Percentiles rank a stretch among this genome's conserved stretches.
These are phyloP conservation scores for Umbellularia californica DNA, from an alignment of 164 flowering plant species.

Conservation along the genomic window DNA sequence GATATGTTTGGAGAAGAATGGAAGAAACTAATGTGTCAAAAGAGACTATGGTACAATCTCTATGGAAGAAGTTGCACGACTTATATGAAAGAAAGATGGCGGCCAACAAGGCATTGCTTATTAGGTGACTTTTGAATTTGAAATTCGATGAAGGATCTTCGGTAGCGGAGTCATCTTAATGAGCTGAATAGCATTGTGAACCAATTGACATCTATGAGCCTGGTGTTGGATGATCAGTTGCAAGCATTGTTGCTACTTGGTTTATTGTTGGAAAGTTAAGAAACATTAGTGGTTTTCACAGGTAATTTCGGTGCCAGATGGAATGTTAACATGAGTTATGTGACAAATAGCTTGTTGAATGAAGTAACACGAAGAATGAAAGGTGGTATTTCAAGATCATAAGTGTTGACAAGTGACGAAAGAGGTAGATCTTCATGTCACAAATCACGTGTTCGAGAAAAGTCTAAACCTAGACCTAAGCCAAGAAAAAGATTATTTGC, in stretches of 20 bases:
- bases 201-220: background rate
- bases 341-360: too few species aligned
- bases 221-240: background rate
- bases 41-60: background rate
- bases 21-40: background rate
- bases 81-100: background rate
- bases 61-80: background rate
- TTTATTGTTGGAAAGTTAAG: background rate
- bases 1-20: background rate
- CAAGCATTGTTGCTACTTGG: background rate
- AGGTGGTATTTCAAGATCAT: too few species aligned
- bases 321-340: too few species aligned
- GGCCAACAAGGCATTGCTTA: background rate
- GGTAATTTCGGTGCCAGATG: too few species aligned
- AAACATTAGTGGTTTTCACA: background rate
- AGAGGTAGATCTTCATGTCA: too few species aligned
- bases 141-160: background rate
- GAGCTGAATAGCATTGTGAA: background rate
- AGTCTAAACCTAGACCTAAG: too few species aligned
- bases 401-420: too few species aligned
- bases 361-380: too few species aligned
- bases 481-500: too few species aligned
- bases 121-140: background rate
- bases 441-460: too few species aligned
- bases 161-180: background rate